Base-by-base conservation (phyloP, 306 rosid genomes). In the Glycine soja region DNA sequence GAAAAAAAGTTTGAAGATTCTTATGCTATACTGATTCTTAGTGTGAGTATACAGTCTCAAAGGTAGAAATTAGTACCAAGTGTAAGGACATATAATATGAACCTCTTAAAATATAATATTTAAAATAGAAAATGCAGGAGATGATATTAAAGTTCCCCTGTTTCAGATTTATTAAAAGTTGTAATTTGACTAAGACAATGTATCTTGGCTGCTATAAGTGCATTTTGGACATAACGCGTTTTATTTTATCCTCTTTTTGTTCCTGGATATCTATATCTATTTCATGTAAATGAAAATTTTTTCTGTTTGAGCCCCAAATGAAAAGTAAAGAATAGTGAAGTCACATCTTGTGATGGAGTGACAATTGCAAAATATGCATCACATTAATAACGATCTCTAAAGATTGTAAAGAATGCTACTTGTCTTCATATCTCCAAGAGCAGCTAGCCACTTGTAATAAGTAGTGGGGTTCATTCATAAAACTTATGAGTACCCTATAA, bases 311-410 rank as follows among this genome's bases (percentile, higher is more conserved):
- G 24, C 45, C 53, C 7, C 3, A 24, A 70, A 45, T 71, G 65
- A 69, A 80, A 45, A 43, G 38, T 24, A 24, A 84, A 65, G 30
- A 82, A 46, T 79, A 74, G 88, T 89, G 81, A 70, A 83, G 89
- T 83, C 92, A 85, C 86, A 81, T 88, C 91, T 64, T 72, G 51
- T 70, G 63, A 72, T 71, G 86, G 65, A 80, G 70, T 63, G 82
- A 85, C 82, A 57, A 78, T 64, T 51, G 16, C 11, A 83, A 77
- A 57, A 46, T 59, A 70, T 52, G 16, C 30, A 58, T 36, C 69
- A 61, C 53, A 64, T 53, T 50, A 24, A 50, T 56, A 68, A 70
- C 52, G 50, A 63, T 80, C 78, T 32, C 61, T 70, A 19, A 47
- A 73, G 82, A 79, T 50, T 71, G 65, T 47, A 62, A 69, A 80